Base-by-base conservation (phyloP, 1,284 basidiomycete genomes). In the Cryptococcus neoformans region DNA sequence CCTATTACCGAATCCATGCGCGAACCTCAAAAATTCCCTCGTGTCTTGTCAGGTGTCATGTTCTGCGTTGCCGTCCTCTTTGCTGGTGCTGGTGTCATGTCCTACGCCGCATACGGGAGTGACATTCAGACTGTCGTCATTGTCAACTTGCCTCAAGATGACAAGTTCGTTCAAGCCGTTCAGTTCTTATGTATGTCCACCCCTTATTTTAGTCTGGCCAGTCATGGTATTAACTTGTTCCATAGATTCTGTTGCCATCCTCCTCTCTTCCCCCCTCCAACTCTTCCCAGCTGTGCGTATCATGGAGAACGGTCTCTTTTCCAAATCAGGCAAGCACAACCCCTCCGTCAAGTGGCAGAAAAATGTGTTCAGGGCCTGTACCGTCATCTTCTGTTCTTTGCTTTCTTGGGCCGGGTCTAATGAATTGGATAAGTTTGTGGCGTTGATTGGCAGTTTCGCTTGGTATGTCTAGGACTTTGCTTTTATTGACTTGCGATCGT, bases 271-370 rank as follows among this genome's bases (percentile, higher is more conserved):
- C 12, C 95, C 95, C 0, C 84, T 99, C 4, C 93, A 96, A 74
- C 87, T 99, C 56, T 98, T 99, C 88, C 95, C 95, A 0, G 96
- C 94, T 1, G 87, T 97, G 49, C 85, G 93, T 47, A 98, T 99
- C 73, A 85, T 99, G 79, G 96, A 99, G 81, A 95, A 95, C 67
- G 94, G 91, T 1, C 72, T 99, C n/a, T 98, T 99, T 75, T 84
- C 85, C 52, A 67, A 75, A 55, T 85, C 85, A 52, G 96, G 93
- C 67, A 96, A 97, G 61, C 66, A 76, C 59, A 78, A 79, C 56
- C 62, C 74, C 3, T 65, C 67, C 28, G 81, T 83, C 62, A 84
- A 84, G 67, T 81, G 95, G 92, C 81, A 87, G 68, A 99, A 99
- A 86, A 99, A 99, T 71, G 70, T 84, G 28, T 95, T 98, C 82